A percentile compares a stretch with the other conserved stretches of the same genome.
Conservation (phyloP, 1,284 basidiomycete genomes). For the Fomitopsis pinicola region DNA sequence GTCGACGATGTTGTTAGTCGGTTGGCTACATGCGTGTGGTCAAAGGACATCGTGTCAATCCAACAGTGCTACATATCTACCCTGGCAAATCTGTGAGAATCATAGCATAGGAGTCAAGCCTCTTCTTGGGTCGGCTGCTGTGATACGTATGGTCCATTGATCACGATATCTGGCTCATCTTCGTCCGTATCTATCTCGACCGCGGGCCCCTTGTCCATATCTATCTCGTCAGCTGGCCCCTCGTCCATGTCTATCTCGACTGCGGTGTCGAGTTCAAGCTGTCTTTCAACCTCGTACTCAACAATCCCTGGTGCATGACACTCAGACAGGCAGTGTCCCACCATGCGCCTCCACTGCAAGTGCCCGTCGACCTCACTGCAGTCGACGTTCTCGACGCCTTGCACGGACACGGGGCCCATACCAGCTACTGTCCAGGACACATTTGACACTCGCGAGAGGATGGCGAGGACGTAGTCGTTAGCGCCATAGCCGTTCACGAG, state of each 20-base stretch:
- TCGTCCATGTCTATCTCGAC: conserved; percentile 20
- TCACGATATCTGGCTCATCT: too few relatives aligned
- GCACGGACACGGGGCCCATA: conserved; percentile 55
- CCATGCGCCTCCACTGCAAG: conserved; percentile 48
- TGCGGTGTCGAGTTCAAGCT: conserved; percentile 25
- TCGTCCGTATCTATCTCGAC: too few relatives aligned
- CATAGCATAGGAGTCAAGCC: too few relatives aligned
- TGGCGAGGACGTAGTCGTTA: conserved; percentile 73
- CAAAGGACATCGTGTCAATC: too few relatives aligned
- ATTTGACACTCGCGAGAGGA: conserved; percentile 63
- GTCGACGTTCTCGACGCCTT: conserved; percentile 69
- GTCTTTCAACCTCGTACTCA: conserved; percentile 32
- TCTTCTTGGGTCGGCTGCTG: too few relatives aligned
- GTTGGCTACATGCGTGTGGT: too few relatives aligned
- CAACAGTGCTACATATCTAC: too few relatives aligned
- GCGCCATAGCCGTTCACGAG: conserved; percentile 71
- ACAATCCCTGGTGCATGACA: conserved; percentile 39
- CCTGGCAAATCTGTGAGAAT: too few relatives aligned
- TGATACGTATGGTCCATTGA: too few relatives aligned
- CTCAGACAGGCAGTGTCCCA: conserved; percentile 40
- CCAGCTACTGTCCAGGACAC: conserved; percentile 70
- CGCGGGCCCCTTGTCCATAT: background rate
- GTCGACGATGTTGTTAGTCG: too few relatives aligned
- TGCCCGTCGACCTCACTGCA: conserved; percentile 51
- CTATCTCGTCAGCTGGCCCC: conserved; percentile 15